A percentile compares a stretch with the other conserved stretches of the same genome.
phyloP scores from a whole-genome alignment of 2,329 filamentous ascomycete genomes.

The Decorospora gaudefroyi region DNA sequence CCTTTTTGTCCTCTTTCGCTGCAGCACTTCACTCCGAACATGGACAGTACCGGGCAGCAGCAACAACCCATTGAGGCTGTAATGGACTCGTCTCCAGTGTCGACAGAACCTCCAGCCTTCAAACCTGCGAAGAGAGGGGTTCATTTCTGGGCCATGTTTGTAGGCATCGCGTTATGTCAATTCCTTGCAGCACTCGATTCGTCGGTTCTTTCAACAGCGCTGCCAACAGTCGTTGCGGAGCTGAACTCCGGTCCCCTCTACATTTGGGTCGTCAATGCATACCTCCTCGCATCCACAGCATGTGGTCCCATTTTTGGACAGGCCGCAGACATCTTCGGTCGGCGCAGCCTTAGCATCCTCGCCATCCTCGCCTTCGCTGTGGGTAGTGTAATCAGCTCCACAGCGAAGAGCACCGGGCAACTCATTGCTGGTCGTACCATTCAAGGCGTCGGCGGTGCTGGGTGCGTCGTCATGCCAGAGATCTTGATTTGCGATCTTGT shows the following conservation, averaged over 20 bases:
- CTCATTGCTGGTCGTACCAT: slow-evolving; percentile 60
- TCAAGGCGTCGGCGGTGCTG: slow-evolving; percentile 56
- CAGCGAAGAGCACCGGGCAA: slow-evolving; percentile 50
- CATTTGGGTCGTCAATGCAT: slow-evolving; percentile 46
- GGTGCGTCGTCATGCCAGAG: too few species aligned
- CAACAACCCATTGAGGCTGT: too few species aligned
- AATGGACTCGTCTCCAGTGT: too few species aligned
- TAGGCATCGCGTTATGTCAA: too few species aligned
- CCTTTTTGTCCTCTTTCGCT: too few species aligned
- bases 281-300: slow-evolving; percentile 43
- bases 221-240: slow-evolving; percentile 45
- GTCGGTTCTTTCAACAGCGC: slow-evolving; percentile 44
- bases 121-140: too few species aligned
- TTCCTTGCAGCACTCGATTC: too few species aligned
- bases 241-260: slow-evolving; percentile 35
- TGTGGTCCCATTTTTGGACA: slow-evolving; percentile 57
- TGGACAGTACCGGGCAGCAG: too few species aligned
- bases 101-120: too few species aligned
- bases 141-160: too few species aligned
- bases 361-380: slow-evolving; percentile 54
- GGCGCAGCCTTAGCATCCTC: slow-evolving; percentile 42
- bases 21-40: too few species aligned
- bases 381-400: slow-evolving; percentile 58
- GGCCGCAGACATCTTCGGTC: slow-evolving; percentile 56
- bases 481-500: slow-evolving; percentile 57